These are phyloP conservation scores for Pseudogymnoascus sp. DNA, from an alignment of 2,329 filamentous ascomycete species.

Conservation along the genomic window DNA sequence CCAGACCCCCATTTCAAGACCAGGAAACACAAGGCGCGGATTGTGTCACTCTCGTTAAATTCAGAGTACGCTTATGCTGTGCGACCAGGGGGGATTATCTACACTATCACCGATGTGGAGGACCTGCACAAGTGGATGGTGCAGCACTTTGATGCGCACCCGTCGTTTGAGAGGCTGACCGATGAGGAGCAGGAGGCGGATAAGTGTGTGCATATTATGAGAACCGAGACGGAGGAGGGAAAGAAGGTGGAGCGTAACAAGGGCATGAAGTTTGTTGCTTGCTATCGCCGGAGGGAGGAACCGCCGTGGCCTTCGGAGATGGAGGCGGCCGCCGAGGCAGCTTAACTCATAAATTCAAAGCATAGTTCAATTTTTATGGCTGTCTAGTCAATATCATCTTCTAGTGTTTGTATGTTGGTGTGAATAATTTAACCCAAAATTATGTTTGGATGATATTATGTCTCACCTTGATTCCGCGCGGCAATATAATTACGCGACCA, in stretches of 20 bases:
- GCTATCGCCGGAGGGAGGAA: constrained; percentile 66
- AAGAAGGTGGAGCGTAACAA: constrained; percentile 93
- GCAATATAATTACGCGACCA: constrained; percentile 7
- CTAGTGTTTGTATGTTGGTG: background rate
- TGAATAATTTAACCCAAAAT: background rate
- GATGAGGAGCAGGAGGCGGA: constrained; percentile 61
- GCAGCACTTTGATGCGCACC: constrained; percentile 69
- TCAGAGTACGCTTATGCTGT: constrained; percentile 90
- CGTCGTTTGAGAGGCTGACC: constrained; percentile 67
- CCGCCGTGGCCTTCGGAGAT: constrained; percentile 58
- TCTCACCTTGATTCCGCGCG: background rate
- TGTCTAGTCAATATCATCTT: background rate
- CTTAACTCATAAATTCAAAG: background rate
- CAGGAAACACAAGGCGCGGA: constrained; percentile 92
- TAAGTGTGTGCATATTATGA: constrained; percentile 67
- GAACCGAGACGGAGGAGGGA: constrained; percentile 83
- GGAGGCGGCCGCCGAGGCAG: constrained; percentile 37
- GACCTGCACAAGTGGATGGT: constrained; percentile 93
- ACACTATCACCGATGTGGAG: constrained; percentile 96
- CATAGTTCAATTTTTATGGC: background rate
- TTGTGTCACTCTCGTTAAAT: constrained; percentile 79
- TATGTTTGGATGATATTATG: background rate
- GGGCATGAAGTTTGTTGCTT: constrained; percentile 82
- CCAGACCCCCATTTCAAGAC: constrained; percentile 98
- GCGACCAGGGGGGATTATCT: constrained; percentile 74